Evolutionary conservation across 2,329 filamentous ascomycete genomes (phyloP).

Genomic region (Trichothecium sympodiale): DNA sequence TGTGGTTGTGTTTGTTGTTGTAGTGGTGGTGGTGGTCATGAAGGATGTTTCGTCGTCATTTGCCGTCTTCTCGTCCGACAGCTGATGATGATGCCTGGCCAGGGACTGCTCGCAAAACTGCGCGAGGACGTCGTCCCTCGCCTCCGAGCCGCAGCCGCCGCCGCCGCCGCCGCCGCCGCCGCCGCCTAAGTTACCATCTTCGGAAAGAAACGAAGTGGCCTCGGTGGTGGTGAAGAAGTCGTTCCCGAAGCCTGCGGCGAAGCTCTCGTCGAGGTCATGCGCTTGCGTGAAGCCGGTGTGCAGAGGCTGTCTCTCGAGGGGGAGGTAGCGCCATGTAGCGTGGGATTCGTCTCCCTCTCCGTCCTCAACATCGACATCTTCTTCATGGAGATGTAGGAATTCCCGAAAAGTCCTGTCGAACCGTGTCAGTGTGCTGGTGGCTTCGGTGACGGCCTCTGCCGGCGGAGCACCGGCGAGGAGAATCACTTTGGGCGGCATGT

Average conservation of each 20-base stretch:
- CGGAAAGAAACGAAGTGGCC: slow-evolving; percentile 18
- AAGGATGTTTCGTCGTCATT: slow-evolving; percentile 13
- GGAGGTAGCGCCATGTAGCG: slow-evolving; percentile 43
- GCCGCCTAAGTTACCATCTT: slow-evolving; percentile 7
- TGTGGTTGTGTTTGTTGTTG: slow-evolving; percentile 22
- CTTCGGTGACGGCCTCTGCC: slow-evolving; percentile 14
- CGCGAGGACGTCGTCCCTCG: slow-evolving; percentile 32
- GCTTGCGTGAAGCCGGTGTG: slow-evolving; percentile 42
- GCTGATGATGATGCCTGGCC: background rate
- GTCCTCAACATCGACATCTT: background rate
- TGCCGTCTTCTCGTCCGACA: slow-evolving; percentile 18
- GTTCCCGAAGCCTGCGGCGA: slow-evolving; percentile 13
- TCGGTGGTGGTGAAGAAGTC: slow-evolving; percentile 37
- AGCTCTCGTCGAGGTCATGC: slow-evolving; percentile 21
- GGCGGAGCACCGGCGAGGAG: slow-evolving; percentile 24
- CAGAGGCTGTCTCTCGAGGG: slow-evolving; percentile 33
- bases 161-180: background rate
- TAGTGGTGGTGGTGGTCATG: slow-evolving; percentile 17
- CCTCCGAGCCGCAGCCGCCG: slow-evolving; percentile 15
- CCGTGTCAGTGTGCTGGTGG: slow-evolving; percentile 17
- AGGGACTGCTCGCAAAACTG: slow-evolving; percentile 74
- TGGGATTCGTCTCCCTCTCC: slow-evolving; percentile 10
- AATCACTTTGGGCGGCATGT: slow-evolving; percentile 22
- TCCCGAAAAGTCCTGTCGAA: slow-evolving; percentile 14
- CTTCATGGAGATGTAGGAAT: slow-evolving; percentile 13